phyloP scores from a whole-genome alignment of 2,329 filamentous ascomycete species.

The Huntiella moniliformis region DNA sequence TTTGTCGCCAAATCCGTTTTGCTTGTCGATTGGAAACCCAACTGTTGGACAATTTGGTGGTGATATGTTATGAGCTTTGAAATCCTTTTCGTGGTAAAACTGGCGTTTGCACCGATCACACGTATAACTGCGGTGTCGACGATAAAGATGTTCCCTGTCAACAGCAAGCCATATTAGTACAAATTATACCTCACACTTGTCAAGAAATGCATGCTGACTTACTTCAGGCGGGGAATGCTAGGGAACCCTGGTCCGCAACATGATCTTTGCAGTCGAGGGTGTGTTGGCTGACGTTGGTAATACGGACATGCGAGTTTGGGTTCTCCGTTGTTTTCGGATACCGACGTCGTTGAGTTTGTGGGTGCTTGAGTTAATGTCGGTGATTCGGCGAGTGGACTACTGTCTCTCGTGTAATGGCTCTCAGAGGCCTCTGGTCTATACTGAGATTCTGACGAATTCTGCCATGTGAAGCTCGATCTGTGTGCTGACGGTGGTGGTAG shows the following conservation, averaged over 20 bases:
- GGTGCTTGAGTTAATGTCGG: too few species aligned
- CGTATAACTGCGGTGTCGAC: slow-evolving; percentile 7
- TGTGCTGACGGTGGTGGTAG: too few species aligned
- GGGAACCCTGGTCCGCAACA: slow-evolving; percentile 10
- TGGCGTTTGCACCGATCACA: slow-evolving; percentile 3
- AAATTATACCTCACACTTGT: background rate
- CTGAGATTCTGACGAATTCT: too few species aligned
- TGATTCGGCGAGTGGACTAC: too few species aligned
- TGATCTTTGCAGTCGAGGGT: slow-evolving; percentile 7
- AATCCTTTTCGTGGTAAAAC: slow-evolving; percentile 3
- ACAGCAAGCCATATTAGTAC: background rate
- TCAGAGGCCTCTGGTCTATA: too few species aligned
- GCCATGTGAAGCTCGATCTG: too few species aligned
- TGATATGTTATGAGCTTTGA: background rate
- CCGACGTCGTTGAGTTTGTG: too few species aligned
- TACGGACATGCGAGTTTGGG: slow-evolving; percentile 10
- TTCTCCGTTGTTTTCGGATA: background rate
- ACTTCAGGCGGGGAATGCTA: slow-evolving; percentile 10
- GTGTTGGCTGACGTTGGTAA: slow-evolving; percentile 7
- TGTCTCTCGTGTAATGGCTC: too few species aligned
- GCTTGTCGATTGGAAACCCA: background rate
- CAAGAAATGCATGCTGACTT: background rate
- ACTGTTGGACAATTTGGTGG: background rate
- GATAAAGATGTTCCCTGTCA: slow-evolving; percentile 10
- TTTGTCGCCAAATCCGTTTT: slow-evolving; percentile 7